Evolutionary conservation across 2,329 filamentous ascomycete species (phyloP).

Genomic region (Hypoxylon sp.): DNA sequence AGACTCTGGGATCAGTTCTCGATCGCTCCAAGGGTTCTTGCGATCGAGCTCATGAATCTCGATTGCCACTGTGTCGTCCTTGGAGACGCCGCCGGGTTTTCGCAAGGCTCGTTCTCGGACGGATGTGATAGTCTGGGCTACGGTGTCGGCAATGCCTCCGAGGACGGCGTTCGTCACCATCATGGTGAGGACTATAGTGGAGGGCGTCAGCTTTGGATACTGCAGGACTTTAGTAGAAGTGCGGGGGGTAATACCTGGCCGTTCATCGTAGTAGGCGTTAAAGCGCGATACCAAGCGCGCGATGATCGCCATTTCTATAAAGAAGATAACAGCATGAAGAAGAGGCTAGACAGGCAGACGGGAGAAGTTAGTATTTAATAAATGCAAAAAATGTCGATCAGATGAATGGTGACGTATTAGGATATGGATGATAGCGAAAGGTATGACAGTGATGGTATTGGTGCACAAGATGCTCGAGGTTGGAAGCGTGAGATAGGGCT

Average conservation of each 20-base stretch:
- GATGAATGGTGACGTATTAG: conserved; percentile 26
- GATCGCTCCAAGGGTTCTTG: conserved; percentile 77
- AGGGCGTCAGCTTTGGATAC: conserved; percentile 4
- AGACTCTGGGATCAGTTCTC: conserved; percentile 77
- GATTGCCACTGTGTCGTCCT: conserved; percentile 82
- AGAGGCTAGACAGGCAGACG: conserved; percentile 75
- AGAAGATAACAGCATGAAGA: conserved; percentile 85
- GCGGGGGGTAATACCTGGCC: conserved; percentile 73
- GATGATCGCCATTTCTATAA: conserved; percentile 90
- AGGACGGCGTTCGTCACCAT: conserved; percentile 99
- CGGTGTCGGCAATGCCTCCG: conserved; percentile 95
- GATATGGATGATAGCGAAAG: conserved; percentile 12
- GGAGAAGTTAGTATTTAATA: conserved; percentile 43
- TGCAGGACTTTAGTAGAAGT: not conserved
- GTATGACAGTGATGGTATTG: conserved; percentile 8
- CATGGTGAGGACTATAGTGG: conserved; percentile 84
- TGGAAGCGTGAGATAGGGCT: conserved; percentile 12
- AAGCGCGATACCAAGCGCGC: conserved; percentile 88
- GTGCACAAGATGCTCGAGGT: conserved; percentile 32
- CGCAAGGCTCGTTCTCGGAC: conserved; percentile 77
- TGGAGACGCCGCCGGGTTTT: conserved; percentile 71
- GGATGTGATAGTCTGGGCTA: conserved; percentile 92
- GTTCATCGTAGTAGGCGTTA: conserved; percentile 93
- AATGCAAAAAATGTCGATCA: not conserved
- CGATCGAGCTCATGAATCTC: conserved; percentile 90